phyloP scores from a whole-genome alignment of 495 filamentous ascomycete species.

The Aspergillus avenaceus region DNA sequence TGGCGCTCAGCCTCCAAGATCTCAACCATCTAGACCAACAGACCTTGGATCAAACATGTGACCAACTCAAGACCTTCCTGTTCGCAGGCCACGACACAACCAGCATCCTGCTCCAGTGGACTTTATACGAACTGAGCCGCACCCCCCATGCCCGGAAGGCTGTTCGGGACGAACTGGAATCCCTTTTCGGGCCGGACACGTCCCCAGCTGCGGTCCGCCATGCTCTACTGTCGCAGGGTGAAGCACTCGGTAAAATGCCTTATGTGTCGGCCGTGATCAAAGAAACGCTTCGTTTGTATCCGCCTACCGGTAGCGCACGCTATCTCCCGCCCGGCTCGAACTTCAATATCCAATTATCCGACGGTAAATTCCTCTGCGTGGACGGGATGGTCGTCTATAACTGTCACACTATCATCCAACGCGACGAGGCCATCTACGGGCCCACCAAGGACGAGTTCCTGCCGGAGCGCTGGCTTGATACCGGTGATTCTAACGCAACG shows the following conservation, averaged over 20 bases:
- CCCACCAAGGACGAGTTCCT: slow-evolving; percentile 13
- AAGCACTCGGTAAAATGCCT: slow-evolving; percentile 21
- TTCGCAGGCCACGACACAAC: slow-evolving; percentile 36
- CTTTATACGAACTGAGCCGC: slow-evolving; percentile 45
- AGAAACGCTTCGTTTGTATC: slow-evolving; percentile 42
- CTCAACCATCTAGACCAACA: background rate
- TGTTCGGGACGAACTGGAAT: slow-evolving; percentile 43
- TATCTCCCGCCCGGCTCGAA: slow-evolving; percentile 23
- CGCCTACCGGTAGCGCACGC: slow-evolving; percentile 38
- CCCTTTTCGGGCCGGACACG: slow-evolving; percentile 23
- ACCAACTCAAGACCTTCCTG: slow-evolving; percentile 28
- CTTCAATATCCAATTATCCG: slow-evolving; percentile 20
- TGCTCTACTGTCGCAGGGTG: slow-evolving; percentile 4
- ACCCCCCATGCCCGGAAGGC: slow-evolving; percentile 35
- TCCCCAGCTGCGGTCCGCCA: slow-evolving; percentile 5
- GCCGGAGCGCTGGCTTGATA: slow-evolving; percentile 21
- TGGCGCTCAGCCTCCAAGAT: slow-evolving; percentile 7
- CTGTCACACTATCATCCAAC: slow-evolving; percentile 17
- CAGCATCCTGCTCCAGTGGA: slow-evolving; percentile 32
- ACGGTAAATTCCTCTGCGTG: slow-evolving; percentile 28
- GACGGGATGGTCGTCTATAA: slow-evolving; percentile 24
- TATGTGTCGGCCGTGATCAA: slow-evolving; percentile 47
- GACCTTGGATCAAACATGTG: slow-evolving; percentile 8
- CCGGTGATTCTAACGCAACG: too few relatives aligned
- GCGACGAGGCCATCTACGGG: slow-evolving; percentile 17